These are phyloP conservation scores for Ophiorrhiza pumila DNA, from an alignment of 257 asterid genomes.

Conservation along the genomic window DNA sequence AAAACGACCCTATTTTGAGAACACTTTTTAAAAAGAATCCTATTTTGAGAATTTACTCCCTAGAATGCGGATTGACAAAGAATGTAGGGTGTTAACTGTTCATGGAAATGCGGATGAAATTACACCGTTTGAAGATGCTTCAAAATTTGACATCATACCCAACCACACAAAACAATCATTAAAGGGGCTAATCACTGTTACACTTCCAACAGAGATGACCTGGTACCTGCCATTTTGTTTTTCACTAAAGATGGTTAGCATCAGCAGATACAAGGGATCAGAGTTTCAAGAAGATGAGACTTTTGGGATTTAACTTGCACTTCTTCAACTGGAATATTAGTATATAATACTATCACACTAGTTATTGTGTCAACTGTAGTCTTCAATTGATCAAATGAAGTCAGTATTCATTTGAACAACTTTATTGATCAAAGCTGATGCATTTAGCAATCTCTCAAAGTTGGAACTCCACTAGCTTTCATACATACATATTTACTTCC, in stretches of 20 bases:
- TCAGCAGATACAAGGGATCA: slow-evolving; percentile 13
- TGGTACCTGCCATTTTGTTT: slow-evolving; percentile 33
- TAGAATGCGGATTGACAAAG: too few relatives aligned
- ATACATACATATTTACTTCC: background rate
- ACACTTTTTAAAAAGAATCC: too few relatives aligned
- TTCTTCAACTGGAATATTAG: too few relatives aligned
- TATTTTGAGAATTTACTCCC: too few relatives aligned
- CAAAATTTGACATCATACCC: slow-evolving; percentile 45
- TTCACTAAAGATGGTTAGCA: slow-evolving; percentile 45
- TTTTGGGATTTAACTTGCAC: too few relatives aligned
- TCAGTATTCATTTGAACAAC: background rate
- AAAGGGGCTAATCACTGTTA: slow-evolving; percentile 56
- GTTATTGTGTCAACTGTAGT: too few relatives aligned
- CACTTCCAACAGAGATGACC: slow-evolving; percentile 44
- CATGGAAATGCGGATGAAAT: slow-evolving; percentile 58
- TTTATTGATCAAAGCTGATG: background rate
- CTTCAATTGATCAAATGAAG: background rate
- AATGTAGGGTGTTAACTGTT: slow-evolving; percentile 66
- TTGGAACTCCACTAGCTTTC: background rate
- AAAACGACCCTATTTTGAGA: too few relatives aligned
- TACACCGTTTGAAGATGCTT: slow-evolving; percentile 50
- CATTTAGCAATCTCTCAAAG: too few relatives aligned
- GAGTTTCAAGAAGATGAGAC: too few relatives aligned
- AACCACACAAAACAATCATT: slow-evolving; percentile 44
- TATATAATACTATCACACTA: too few relatives aligned